Conservation (phyloP, 495 filamentous ascomycete genomes). For the Podospora appendiculata region DNA sequence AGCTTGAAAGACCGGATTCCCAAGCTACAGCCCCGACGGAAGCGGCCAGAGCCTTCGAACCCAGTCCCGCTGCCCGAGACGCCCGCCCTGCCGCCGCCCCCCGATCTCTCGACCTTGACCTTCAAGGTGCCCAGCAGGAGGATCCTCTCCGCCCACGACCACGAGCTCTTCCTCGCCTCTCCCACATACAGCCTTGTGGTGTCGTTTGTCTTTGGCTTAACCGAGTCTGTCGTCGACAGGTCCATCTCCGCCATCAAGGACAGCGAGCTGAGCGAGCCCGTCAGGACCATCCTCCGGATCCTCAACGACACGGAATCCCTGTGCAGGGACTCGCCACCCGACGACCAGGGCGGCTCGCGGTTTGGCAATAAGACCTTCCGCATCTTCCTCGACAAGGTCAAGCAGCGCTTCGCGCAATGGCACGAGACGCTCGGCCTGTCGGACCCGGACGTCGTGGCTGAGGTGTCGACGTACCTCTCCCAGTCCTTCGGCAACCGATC, state of each 20-base stretch:
- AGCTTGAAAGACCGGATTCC: slow-evolving; percentile 56
- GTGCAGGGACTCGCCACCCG: slow-evolving; percentile 60
- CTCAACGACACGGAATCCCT: slow-evolving; percentile 59
- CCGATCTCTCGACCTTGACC: slow-evolving; percentile 49
- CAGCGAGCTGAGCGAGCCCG: slow-evolving; percentile 42
- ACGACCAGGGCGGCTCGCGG: slow-evolving; percentile 77
- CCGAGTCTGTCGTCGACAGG: slow-evolving; percentile 70
- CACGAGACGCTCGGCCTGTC: slow-evolving; percentile 48
- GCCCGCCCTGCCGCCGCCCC: slow-evolving; percentile 61
- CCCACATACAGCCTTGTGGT: slow-evolving; percentile 69
- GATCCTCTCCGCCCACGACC: slow-evolving; percentile 74
- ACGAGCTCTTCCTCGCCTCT: slow-evolving; percentile 72
- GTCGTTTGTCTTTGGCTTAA: slow-evolving; percentile 78
- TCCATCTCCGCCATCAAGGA: slow-evolving; percentile 60
- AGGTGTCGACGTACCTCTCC: slow-evolving; percentile 71
- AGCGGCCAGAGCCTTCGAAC: slow-evolving; percentile 43
- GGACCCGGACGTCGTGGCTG: slow-evolving; percentile 50
- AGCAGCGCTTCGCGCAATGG: slow-evolving; percentile 46
- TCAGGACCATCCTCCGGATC: slow-evolving; percentile 60
- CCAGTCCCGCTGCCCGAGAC: slow-evolving; percentile 63
- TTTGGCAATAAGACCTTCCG: slow-evolving; percentile 94
- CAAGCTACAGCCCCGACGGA: slow-evolving; percentile 58
- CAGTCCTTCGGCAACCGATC: slow-evolving; percentile 78
- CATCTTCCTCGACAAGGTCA: slow-evolving; percentile 66
- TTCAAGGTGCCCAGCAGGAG: slow-evolving; percentile 64